Percentiles rank a stretch among this genome's conserved stretches.
Evolutionary conservation across 176 grass and related monocot genomes (phyloP).

Genomic region (Ananas comosus): DNA sequence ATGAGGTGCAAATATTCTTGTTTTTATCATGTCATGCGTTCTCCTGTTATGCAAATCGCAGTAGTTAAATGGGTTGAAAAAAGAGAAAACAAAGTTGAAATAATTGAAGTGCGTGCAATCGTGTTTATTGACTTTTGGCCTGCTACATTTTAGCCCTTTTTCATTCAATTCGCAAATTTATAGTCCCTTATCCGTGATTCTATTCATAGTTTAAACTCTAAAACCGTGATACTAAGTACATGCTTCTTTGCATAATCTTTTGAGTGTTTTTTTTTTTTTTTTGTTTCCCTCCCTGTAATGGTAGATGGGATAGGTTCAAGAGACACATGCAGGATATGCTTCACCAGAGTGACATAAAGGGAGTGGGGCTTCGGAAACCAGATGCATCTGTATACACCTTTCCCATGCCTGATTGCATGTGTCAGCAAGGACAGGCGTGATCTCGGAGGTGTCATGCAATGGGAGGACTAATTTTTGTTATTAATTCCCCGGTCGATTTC

Average conservation of each 20-base stretch:
- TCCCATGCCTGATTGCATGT: conserved; percentile 92
- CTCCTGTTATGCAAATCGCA: background rate
- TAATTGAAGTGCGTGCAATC: too few species aligned
- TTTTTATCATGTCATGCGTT: background rate
- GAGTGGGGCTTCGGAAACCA: conserved; percentile 47
- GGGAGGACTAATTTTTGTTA: background rate
- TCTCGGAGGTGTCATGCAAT: background rate
- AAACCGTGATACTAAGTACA: background rate
- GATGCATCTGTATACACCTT: conserved; percentile 57
- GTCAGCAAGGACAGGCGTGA: conserved; percentile 38
- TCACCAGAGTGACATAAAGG: conserved; percentile 56
- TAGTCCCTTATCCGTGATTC: too few species aligned
- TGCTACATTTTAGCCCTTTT: too few species aligned
- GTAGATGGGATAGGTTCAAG: conserved; percentile 81
- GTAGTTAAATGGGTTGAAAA: too few species aligned
- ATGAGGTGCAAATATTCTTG: too few species aligned
- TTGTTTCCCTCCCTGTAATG: background rate
- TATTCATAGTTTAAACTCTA: background rate
- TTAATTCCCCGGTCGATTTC: conserved; percentile 15
- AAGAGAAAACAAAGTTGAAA: too few species aligned
- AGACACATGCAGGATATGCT: conserved; percentile 64
- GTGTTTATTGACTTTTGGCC: too few species aligned
- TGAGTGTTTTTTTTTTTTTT: background rate
- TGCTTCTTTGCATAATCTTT: background rate
- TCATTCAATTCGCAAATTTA: too few species aligned